phyloP scores from a whole-genome alignment of 1,139 yeast genomes.

The Lipomyces yarrowii region DNA sequence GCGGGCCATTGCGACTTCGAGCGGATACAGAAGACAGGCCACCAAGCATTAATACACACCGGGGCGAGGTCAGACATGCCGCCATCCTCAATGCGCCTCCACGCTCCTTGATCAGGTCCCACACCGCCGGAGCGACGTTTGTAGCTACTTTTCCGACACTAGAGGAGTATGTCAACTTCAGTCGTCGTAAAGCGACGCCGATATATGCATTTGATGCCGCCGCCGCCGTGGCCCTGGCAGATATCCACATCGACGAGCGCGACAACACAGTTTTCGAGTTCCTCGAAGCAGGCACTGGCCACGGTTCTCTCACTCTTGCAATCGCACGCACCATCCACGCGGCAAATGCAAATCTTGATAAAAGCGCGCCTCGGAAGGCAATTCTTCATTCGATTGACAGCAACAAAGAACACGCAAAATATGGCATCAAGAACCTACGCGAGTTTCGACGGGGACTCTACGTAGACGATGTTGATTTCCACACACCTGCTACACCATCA shows the following conservation, averaged over 20 bases:
- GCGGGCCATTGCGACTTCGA: slow-evolving; percentile 37
- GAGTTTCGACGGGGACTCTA: slow-evolving; percentile 49
- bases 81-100: slow-evolving; percentile 43
- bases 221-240: slow-evolving; percentile 50
- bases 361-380: slow-evolving; percentile 44
- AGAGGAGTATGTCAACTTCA: slow-evolving; percentile 49
- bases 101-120: slow-evolving; percentile 34
- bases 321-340: slow-evolving; percentile 49
- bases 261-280: slow-evolving; percentile 43
- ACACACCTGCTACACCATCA: slow-evolving; percentile 45
- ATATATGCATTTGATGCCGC: slow-evolving; percentile 53
- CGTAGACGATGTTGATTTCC: slow-evolving; percentile 47
- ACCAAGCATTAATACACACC: neutral
- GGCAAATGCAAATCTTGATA: slow-evolving; percentile 42
- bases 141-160: slow-evolving; percentile 47
- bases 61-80: slow-evolving; percentile 42
- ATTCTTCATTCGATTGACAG: slow-evolving; percentile 50
- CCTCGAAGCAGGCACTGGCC: slow-evolving; percentile 57
- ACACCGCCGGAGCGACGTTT: slow-evolving; percentile 35
- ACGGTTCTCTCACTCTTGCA: slow-evolving; percentile 52
- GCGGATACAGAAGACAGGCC: neutral
- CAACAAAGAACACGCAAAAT: slow-evolving; percentile 44
- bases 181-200: slow-evolving; percentile 52
- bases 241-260: slow-evolving; percentile 50
- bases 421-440: slow-evolving; percentile 46